A percentile compares a stretch with the other conserved stretches of the same genome.
Evolutionary conservation across 2,329 filamentous ascomycete species (phyloP).

Genomic region (Davidsoniella virescens): DNA sequence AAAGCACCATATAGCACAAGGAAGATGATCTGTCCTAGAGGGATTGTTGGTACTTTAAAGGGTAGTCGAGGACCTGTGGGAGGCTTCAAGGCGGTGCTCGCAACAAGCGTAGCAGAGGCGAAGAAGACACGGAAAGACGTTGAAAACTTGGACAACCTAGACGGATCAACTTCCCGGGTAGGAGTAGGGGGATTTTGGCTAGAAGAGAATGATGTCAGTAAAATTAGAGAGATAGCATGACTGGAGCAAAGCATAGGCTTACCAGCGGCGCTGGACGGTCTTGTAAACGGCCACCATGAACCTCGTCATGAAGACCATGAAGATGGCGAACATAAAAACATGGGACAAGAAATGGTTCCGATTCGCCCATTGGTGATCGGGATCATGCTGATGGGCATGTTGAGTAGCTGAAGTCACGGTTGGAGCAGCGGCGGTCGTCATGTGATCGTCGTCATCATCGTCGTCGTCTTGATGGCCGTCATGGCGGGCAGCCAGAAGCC

Average conservation of each 20-base stretch:
- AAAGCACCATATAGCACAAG: constrained; percentile 42
- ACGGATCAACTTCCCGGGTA: constrained; percentile 26
- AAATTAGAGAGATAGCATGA: no score
- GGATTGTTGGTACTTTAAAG: constrained; percentile 42
- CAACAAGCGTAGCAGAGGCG: constrained; percentile 41
- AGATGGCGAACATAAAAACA: constrained; percentile 3
- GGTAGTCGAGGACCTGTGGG: constrained; percentile 29
- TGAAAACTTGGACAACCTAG: constrained; percentile 24
- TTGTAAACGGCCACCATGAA: background rate
- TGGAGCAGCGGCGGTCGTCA: no score
- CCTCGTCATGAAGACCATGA: constrained; percentile 4
- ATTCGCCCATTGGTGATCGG: constrained; percentile 10
- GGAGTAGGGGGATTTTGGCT: constrained; percentile 20
- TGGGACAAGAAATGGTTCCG: constrained; percentile 11
- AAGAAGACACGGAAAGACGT: constrained; percentile 39
- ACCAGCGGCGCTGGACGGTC: constrained; percentile 7
- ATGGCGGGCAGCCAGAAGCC: constrained; percentile 5
- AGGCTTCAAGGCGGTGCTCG: constrained; percentile 34
- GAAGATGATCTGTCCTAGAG: constrained; percentile 36
- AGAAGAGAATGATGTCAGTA: no score
- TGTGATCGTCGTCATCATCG: constrained; percentile 1
- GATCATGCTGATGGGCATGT: constrained; percentile 3
- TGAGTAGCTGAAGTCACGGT: background rate
- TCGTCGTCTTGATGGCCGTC: constrained; percentile 10
- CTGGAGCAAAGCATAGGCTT: background rate